A percentile compares a stretch with the other conserved stretches of the same genome.
These are phyloP conservation scores for Begonia peltatifolia DNA, from an alignment of 306 rosid species.

Conservation along the genomic window DNA sequence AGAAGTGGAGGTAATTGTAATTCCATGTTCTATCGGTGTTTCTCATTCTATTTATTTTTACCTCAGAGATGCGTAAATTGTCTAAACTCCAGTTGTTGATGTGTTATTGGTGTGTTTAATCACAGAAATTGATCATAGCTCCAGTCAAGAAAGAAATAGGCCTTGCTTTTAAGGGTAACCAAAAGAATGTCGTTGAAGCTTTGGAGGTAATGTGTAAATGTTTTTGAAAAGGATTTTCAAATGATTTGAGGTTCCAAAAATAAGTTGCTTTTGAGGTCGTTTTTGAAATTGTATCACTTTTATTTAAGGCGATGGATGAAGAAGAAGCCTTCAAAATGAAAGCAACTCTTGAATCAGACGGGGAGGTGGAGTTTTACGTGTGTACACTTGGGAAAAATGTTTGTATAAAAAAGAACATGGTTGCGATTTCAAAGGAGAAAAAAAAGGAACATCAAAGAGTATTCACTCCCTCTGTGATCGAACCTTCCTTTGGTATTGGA, in stretches of 20 bases:
- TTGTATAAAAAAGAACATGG: conserved; percentile 51
- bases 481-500: conserved; percentile 94
- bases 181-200: conserved; percentile 76
- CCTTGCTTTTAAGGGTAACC: conserved; percentile 72
- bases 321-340: conserved; percentile 77
- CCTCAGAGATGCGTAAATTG: conserved; percentile 7
- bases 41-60: not conserved
- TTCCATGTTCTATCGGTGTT: not conserved
- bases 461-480: conserved; percentile 94
- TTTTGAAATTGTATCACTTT: not conserved
- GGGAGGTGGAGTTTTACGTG: conserved; percentile 67
- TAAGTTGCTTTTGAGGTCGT: too few species aligned
- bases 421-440: conserved; percentile 66
- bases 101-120: conserved; percentile 17
- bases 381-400: conserved; percentile 61
- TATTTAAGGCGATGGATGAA: conserved; percentile 70
- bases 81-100: conserved; percentile 3
- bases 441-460: conserved; percentile 83
- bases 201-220: conserved; percentile 53
- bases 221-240: too few species aligned
- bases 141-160: conserved; percentile 78
- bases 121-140: conserved; percentile 75
- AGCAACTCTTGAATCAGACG: conserved; percentile 51
- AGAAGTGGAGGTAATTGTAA: conserved; percentile 89
- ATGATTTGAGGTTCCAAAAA: too few species aligned